Base-by-base conservation (phyloP, 495 filamentous ascomycete genomes). In the Xylaria telfairii region DNA sequence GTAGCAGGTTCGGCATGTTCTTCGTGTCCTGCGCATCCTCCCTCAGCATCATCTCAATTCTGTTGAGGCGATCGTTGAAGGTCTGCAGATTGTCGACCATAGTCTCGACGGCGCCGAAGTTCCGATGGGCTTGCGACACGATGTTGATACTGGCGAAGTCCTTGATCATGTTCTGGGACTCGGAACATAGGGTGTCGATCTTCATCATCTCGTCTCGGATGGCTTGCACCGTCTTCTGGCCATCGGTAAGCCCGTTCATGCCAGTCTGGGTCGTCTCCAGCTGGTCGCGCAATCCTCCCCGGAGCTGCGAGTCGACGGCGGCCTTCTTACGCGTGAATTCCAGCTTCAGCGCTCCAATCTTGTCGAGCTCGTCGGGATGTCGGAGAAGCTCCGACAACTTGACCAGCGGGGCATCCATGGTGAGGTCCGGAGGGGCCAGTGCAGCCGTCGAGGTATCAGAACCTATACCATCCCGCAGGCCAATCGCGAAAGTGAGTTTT, bases 121-220 rank as follows among this genome's bases (percentile, higher is more conserved):
- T 97, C 69, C 94, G 87, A 81, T 99, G 96, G 34, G 96, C 93
- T 80, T 95, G 92, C 28, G 94, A 93, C 49, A 98, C 90, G 72
- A 93, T 84, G 79, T 98, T 97, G 81, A 99, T 97, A 76, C 96
- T 93, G 44, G 96, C 93, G 78, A 99, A 99, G 83, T 98, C 96
- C 69, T 91, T 89, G 68, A 98, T 97, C 88, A 97, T 97, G 75
- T 92, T 90, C 83, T 98, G 95, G 61, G 93, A 92, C 79, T 98
- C 96, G 70, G 93, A 92, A 82, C 96, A 98, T 62, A 99, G 87
- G 84, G 94, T 95, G 81, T 98, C 96, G 79, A 99, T 98, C 81
- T 96, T 96, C 85, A 94, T 92, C 86, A 99, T 95, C 84, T 98
- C 96, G 75, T 98, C 96, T 80, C 95, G 95, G 75, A 97, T 97